A percentile compares a stretch with the other conserved stretches of the same genome.
Conservation (phyloP, 495 filamentous ascomycete genomes). For the Pseudotulostoma volvatum region DNA sequence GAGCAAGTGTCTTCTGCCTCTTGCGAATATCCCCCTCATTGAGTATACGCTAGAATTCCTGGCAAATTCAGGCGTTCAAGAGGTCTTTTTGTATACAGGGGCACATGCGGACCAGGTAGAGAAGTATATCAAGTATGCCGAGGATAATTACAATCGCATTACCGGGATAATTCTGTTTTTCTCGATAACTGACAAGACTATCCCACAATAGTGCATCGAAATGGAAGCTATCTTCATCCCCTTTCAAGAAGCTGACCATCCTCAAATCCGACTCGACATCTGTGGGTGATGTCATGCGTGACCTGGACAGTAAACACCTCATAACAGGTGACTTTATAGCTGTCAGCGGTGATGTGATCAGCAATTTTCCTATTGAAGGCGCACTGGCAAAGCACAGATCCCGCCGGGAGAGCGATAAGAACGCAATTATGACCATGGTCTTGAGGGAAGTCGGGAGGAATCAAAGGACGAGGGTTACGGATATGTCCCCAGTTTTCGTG, state of each 20-base stretch:
- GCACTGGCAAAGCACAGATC: conserved; percentile 66
- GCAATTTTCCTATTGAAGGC: conserved; percentile 68
- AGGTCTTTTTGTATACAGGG: conserved; percentile 82
- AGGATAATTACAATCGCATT: conserved; percentile 2
- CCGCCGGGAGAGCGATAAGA: conserved; percentile 69
- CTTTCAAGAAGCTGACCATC: conserved; percentile 68
- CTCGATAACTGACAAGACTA: no score
- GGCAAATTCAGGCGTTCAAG: conserved; percentile 78
- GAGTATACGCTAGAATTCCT: conserved; percentile 97
- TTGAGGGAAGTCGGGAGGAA: conserved; percentile 57
- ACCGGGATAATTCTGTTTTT: neutral
- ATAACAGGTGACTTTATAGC: conserved; percentile 85
- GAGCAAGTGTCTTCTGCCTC: conserved; percentile 77
- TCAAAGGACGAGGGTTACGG: conserved; percentile 59
- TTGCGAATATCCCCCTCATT: conserved; percentile 88
- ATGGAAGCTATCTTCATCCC: conserved; percentile 57
- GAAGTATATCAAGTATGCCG: conserved; percentile 51
- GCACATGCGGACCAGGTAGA: conserved; percentile 84
- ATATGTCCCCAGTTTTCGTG: conserved; percentile 66
- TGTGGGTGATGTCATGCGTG: conserved; percentile 87
- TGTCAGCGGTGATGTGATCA: conserved; percentile 87
- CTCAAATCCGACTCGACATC: conserved; percentile 78
- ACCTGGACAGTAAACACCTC: conserved; percentile 72
- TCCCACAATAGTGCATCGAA: conserved; percentile 46
- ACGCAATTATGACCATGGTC: conserved; percentile 97